Percentiles rank a stretch among this genome's conserved stretches.
Evolutionary conservation across 805 yeast species (phyloP).

Genomic region (Sungouiozyma ichnusensis): DNA sequence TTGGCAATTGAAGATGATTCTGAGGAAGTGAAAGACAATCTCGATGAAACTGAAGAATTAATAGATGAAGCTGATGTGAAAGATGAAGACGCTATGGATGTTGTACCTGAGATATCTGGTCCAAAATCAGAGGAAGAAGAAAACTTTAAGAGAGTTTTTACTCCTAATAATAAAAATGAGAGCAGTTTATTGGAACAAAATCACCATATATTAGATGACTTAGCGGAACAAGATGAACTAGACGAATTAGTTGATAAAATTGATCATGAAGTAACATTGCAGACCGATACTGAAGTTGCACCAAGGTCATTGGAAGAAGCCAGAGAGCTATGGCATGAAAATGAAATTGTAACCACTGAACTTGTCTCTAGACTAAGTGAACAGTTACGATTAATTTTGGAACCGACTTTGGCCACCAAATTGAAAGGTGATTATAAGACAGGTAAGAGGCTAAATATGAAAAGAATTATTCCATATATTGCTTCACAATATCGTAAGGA

Average conservation of each 20-base stretch:
- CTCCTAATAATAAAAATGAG: slow-evolving; percentile 36
- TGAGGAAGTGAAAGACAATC: slow-evolving; percentile 27
- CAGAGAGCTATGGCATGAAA: slow-evolving; percentile 66
- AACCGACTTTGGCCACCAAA: slow-evolving; percentile 94
- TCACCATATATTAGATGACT: slow-evolving; percentile 11
- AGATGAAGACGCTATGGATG: slow-evolving; percentile 18
- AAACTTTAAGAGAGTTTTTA: slow-evolving; percentile 39
- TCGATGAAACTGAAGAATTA: slow-evolving; percentile 27
- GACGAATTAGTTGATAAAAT: slow-evolving; percentile 27
- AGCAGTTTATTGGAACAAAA: slow-evolving; percentile 3
- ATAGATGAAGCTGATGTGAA: slow-evolving; percentile 24
- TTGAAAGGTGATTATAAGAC: slow-evolving; percentile 92
- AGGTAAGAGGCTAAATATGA: slow-evolving; percentile 95
- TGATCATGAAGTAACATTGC: slow-evolving; percentile 26
- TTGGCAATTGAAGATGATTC: slow-evolving; percentile 71
- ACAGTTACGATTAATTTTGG: slow-evolving; percentile 83
- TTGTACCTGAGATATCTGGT: slow-evolving; percentile 15
- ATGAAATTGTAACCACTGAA: slow-evolving; percentile 81
- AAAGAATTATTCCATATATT: slow-evolving; percentile 92
- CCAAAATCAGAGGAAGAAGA: slow-evolving; percentile 24
- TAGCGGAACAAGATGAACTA: slow-evolving; percentile 21
- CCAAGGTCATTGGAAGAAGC: slow-evolving; percentile 54
- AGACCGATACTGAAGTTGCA: slow-evolving; percentile 27
- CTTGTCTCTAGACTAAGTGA: slow-evolving; percentile 81
- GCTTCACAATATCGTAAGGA: slow-evolving; percentile 97